phyloP scores from a whole-genome alignment of 345 rosid genomes.

The Acer negundo region DNA sequence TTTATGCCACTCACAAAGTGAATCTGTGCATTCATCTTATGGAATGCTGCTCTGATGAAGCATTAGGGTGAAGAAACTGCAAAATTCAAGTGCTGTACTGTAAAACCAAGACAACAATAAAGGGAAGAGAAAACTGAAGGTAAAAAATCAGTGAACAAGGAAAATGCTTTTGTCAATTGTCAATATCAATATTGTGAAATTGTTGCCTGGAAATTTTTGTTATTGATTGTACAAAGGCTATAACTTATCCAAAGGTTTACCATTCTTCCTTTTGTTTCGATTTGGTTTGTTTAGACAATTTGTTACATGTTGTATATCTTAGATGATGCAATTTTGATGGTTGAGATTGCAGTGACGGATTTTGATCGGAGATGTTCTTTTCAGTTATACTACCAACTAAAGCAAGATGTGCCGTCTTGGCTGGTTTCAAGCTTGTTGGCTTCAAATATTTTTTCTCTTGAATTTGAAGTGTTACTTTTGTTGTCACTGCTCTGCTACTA shows the following conservation, averaged over 20 bases:
- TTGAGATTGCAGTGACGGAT: too few relatives aligned
- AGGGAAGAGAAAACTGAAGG: not conserved
- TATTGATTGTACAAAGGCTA: not conserved
- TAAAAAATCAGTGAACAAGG: not conserved
- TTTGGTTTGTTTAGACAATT: not conserved
- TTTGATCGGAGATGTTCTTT: too few relatives aligned
- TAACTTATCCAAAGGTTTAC: not conserved
- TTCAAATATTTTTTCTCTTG: too few relatives aligned
- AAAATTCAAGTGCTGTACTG: not conserved
- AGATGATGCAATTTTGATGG: not conserved
- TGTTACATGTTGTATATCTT: not conserved
- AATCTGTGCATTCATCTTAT: not conserved
- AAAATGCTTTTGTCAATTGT: not conserved
- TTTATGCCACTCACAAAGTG: not conserved
- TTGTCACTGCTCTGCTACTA: too few relatives aligned
- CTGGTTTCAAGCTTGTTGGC: too few relatives aligned
- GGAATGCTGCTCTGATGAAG: slow-evolving; percentile 2
- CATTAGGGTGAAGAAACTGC: slow-evolving; percentile 5
- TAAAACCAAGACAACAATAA: not conserved
- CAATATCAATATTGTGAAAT: not conserved
- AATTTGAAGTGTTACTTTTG: too few relatives aligned
- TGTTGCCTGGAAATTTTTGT: not conserved
- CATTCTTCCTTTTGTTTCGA: not conserved
- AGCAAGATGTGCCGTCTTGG: too few relatives aligned
- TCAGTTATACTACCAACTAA: too few relatives aligned